Conservation (phyloP, 371 early-diverging fungal genomes). For the Mucor circinelloides region DNA sequence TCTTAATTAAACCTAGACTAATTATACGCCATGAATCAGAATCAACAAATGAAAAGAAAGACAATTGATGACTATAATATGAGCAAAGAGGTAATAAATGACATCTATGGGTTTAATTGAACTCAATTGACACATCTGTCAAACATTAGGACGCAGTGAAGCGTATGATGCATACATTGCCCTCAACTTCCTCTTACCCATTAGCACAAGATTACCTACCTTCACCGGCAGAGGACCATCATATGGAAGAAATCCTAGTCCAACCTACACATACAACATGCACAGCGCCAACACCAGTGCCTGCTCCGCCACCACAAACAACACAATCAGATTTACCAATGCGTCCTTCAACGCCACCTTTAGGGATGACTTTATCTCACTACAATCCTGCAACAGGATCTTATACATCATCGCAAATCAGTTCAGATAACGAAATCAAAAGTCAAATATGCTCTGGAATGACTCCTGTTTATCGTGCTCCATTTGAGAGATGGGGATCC, state of each 20-base stretch:
- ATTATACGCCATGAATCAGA: background rate
- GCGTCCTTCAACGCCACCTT: constrained; percentile 47
- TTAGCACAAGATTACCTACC: background rate
- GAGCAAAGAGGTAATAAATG: background rate
- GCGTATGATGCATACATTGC: background rate
- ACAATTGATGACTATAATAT: background rate
- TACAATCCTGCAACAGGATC: constrained; percentile 38
- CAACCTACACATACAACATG: background rate
- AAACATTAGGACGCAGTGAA: background rate
- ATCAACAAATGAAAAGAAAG: background rate
- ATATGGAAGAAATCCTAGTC: background rate
- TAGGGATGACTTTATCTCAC: constrained; percentile 53
- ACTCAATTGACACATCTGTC: background rate
- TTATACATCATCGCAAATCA: constrained; percentile 39
- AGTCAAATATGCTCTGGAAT: constrained; percentile 47
- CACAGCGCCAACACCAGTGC: background rate
- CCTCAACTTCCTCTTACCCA: background rate
- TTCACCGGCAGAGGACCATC: background rate
- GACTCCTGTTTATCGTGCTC: constrained; percentile 46
- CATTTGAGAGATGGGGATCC: constrained; percentile 55
- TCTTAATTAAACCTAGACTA: background rate
- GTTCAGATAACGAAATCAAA: constrained; percentile 29
- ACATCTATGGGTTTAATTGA: background rate
- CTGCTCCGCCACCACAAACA: background rate
- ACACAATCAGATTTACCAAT: constrained; percentile 5